Evolutionary conservation across 1,139 yeast genomes (phyloP).

Genomic region (Geotrichum australiense): DNA sequence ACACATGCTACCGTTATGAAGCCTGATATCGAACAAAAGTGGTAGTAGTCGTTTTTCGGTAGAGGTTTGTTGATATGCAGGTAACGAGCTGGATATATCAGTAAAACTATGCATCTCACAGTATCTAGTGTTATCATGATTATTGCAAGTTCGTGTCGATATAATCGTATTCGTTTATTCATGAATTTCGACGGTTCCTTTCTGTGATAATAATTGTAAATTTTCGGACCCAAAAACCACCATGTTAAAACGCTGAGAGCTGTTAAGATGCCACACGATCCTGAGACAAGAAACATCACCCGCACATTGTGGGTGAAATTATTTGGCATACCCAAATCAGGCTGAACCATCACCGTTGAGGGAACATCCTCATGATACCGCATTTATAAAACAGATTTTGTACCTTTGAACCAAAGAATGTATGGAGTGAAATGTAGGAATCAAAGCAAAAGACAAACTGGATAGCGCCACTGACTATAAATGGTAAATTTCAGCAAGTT

Average conservation of each 20-base stretch:
- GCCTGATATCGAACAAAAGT: conserved; percentile 61
- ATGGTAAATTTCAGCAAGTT: too few species aligned
- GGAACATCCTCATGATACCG: too few species aligned
- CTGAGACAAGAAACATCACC: conserved; percentile 13
- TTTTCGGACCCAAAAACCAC: conserved; percentile 17
- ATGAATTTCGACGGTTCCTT: background rate
- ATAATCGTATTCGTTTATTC: conserved; percentile 33
- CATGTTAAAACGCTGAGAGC: conserved; percentile 16
- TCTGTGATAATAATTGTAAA: conserved; percentile 1
- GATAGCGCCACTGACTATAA: too few species aligned
- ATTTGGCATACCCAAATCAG: too few species aligned
- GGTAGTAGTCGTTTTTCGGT: conserved; percentile 9
- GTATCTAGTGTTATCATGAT: conserved; percentile 65
- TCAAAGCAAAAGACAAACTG: too few species aligned
- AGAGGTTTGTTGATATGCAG: conserved; percentile 32
- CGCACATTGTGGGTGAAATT: too few species aligned
- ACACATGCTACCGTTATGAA: conserved; percentile 64
- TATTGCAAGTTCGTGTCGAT: conserved; percentile 64
- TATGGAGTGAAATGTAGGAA: too few species aligned
- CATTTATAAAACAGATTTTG: too few species aligned
- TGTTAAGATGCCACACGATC: conserved; percentile 13
- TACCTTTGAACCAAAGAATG: too few species aligned
- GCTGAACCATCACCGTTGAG: too few species aligned
- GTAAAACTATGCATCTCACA: conserved; percentile 56
- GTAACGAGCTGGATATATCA: conserved; percentile 61